Base-by-base conservation (phyloP, 768 basidiomycete genomes). In the Gloeopeniophorella convolvens region DNA sequence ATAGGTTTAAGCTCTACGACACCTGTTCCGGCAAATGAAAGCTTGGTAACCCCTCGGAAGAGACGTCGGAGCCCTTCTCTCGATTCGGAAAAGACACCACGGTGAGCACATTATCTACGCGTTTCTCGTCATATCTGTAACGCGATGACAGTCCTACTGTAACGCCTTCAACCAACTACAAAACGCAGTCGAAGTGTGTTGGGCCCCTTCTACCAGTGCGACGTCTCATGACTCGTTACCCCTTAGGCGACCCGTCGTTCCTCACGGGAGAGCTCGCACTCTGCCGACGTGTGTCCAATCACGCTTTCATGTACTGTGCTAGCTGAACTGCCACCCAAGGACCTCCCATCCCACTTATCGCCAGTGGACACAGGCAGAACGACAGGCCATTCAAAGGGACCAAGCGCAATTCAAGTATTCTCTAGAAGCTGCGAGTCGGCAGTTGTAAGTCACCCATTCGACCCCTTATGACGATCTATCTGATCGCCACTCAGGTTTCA, bases 41-140 rank as follows among this genome's bases (percentile, higher is more conserved):
- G 12, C 42, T 21, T 32, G 1, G 42, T 26, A 24, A 53, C 42
- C 10, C 51, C 51, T 39, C 51, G 35, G 18, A 53, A 53, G 30
- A 43, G 51, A 23, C 46, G 35, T 27, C 26, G 46, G n/a, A n/a
- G n/a, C n/a, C 41, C 26, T 45, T 28, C n/a, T n/a, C n/a, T n/a
- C n/a, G n/a, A n/a, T 42, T 20, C 30, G 5, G 39, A 34, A 31
- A 24, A 16, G 23, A 12, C 6, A 9, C 11, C 35, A 12, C 41
- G 27, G 51, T 53, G 31, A 35, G 51, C n/a, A 32, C 18, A 20
- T 33, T 16, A 32, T 39, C 18, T n/a, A n/a, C n/a, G n/a, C n/a
- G n/a, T n/a, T n/a, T n/a, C n/a, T n/a, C n/a, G n/a, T n/a, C n/a
- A n/a, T n/a, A n/a, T n/a, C n/a, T n/a, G n/a, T n/a, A n/a, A n/a